A percentile compares a stretch with the other conserved stretches of the same genome.
Conservation (phyloP, 2,329 filamentous ascomycete species). For the Xylariaceae sp. region DNA sequence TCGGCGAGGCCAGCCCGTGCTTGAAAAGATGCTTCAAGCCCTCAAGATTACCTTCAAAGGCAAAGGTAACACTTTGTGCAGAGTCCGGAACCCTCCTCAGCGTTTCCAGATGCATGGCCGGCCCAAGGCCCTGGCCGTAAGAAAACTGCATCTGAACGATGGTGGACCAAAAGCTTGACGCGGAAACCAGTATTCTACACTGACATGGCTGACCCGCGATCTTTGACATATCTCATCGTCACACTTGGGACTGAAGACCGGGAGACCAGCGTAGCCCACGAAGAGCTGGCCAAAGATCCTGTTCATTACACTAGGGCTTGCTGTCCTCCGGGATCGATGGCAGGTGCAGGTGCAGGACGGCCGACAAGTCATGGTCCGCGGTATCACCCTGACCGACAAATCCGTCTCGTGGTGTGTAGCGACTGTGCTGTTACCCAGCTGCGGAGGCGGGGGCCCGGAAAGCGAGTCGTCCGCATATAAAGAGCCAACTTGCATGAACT, state of each 20-base stretch:
- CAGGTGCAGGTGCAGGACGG: too few relatives aligned
- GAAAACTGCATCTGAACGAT: slow-evolving; percentile 26
- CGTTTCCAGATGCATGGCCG: slow-evolving; percentile 26
- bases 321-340: too few relatives aligned
- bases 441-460: too few relatives aligned
- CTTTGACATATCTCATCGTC: slow-evolving; percentile 20
- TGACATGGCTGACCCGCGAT: slow-evolving; percentile 20
- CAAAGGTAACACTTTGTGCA: slow-evolving; percentile 26
- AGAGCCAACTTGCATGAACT: too few relatives aligned
- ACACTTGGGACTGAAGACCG: slow-evolving; percentile 24
- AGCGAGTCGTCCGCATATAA: too few relatives aligned
- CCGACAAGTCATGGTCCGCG: too few relatives aligned
- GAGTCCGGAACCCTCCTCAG: slow-evolving; percentile 27
- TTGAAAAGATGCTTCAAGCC: slow-evolving; percentile 29
- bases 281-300: neutral
- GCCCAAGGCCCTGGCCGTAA: slow-evolving; percentile 19
- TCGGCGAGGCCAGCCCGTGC: slow-evolving; percentile 28
- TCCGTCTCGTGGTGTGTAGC: too few relatives aligned
- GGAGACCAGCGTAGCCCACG: slow-evolving; percentile 19
- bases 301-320: neutral
- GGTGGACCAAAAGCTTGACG: slow-evolving; percentile 26
- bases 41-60: slow-evolving; percentile 26
- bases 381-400: too few relatives aligned
- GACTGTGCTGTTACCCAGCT: too few relatives aligned
- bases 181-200: slow-evolving; percentile 32